Conservation (phyloP, 2,329 filamentous ascomycete genomes). For the Ophiostoma populinum region DNA sequence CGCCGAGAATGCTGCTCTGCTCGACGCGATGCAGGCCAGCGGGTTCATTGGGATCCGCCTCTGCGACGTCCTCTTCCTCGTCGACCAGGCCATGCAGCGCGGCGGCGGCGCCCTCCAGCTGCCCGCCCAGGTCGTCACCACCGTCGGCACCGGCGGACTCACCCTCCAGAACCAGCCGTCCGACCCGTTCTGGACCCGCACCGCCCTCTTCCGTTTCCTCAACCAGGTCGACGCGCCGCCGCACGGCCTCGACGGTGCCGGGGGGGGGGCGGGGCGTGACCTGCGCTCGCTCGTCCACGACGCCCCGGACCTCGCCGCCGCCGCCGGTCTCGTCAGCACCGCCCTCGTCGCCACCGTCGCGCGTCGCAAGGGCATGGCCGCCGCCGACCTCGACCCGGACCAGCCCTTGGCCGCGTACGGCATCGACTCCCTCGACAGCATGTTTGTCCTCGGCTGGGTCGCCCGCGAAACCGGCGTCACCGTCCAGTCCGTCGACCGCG, state of each 20-base stretch:
- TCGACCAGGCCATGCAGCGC: constrained; percentile 28
- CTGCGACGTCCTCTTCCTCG: constrained; percentile 28
- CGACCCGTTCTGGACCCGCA: constrained; percentile 36
- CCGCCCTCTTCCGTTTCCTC: constrained; percentile 30
- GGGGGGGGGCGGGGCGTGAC: background rate
- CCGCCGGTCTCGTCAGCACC: background rate
- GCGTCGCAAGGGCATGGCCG: constrained; percentile 11
- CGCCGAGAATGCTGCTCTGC: constrained; percentile 27
- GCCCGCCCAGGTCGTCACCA: constrained; percentile 32
- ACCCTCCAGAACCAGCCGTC: constrained; percentile 31
- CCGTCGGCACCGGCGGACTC: constrained; percentile 36
- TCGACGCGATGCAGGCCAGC: constrained; percentile 29
- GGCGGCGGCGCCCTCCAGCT: constrained; percentile 16
- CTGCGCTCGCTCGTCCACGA: constrained; percentile 4
- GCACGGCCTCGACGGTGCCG: background rate
- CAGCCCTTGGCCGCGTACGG: constrained; percentile 11
- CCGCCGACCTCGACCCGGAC: constrained; percentile 9
- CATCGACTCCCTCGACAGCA: constrained; percentile 13
- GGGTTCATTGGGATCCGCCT: constrained; percentile 38
- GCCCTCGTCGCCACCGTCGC: constrained; percentile 10
- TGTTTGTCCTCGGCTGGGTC: constrained; percentile 13
- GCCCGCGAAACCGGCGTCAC: constrained; percentile 11
- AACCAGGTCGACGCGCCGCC: constrained; percentile 28
- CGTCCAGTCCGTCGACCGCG: constrained; percentile 11
- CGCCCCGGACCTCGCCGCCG: constrained; percentile 3